A percentile compares a stretch with the other conserved stretches of the same genome.
These are phyloP conservation scores for Adenanthera pavonina DNA, from an alignment of 306 rosid species.

Conservation along the genomic window DNA sequence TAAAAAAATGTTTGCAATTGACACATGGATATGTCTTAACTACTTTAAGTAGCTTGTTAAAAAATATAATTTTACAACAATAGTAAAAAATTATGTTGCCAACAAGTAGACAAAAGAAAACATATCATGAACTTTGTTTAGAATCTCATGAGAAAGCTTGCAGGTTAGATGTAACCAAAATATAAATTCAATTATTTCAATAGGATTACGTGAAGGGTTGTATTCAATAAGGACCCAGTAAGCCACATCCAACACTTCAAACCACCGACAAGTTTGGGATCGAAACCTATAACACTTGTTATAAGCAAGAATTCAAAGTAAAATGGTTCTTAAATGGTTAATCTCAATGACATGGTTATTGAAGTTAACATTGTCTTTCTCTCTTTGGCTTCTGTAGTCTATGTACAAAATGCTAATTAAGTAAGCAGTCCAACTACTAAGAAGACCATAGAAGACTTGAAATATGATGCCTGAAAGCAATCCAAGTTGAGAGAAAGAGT, in stretches of 20 bases:
- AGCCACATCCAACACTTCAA: constrained; percentile 81
- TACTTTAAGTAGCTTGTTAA: no score
- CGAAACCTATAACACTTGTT: neutral
- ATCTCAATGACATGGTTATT: constrained; percentile 93
- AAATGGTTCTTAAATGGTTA: neutral
- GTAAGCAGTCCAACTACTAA: constrained; percentile 93
- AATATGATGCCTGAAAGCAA: constrained; percentile 74
- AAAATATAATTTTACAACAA: no score
- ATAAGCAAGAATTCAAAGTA: neutral
- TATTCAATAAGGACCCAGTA: constrained; percentile 73
- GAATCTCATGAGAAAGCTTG: no score
- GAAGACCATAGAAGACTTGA: constrained; percentile 73
- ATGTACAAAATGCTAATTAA: constrained; percentile 78
- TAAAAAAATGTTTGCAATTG: no score
- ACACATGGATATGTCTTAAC: no score
- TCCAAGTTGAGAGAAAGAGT: constrained; percentile 88
- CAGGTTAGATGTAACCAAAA: no score
- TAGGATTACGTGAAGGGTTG: no score
- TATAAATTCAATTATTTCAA: no score
- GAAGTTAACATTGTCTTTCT: constrained; percentile 83
- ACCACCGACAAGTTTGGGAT: constrained; percentile 61
- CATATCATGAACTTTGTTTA: no score
- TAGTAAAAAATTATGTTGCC: no score
- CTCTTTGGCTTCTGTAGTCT: constrained; percentile 76
- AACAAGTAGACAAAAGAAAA: no score